phyloP scores from a whole-genome alignment of 2,329 filamentous ascomycete species.

The Coniella vitis region DNA sequence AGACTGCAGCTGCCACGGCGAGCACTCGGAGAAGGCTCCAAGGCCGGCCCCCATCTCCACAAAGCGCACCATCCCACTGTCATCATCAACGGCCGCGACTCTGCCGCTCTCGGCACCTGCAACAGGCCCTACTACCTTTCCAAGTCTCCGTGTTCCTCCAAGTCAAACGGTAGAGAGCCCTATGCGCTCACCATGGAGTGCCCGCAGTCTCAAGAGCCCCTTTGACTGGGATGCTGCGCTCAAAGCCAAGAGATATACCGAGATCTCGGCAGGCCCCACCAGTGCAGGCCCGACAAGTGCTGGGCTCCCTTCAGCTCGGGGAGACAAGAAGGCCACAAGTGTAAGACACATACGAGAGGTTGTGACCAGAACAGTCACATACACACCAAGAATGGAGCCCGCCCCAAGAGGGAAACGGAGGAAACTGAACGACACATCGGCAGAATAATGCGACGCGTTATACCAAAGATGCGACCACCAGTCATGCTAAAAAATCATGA shows the following conservation, averaged over 20 bases:
- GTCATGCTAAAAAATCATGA: too few relatives aligned
- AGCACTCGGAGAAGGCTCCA: constrained; percentile 43
- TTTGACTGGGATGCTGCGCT: constrained; percentile 73
- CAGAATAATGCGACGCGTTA: neutral
- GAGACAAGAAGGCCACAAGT: constrained; percentile 48
- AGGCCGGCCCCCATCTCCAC: constrained; percentile 23
- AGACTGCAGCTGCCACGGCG: constrained; percentile 51
- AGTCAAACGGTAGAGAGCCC: constrained; percentile 67
- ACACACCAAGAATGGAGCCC: constrained; percentile 78
- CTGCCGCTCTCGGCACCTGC: constrained; percentile 54
- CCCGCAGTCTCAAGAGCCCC: constrained; percentile 57
- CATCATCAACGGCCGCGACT: constrained; percentile 23
- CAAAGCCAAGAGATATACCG: constrained; percentile 56
- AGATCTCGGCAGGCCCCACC: constrained; percentile 38
- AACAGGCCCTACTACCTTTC: constrained; percentile 52
- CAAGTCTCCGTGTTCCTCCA: constrained; percentile 68
- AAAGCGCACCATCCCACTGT: constrained; percentile 1
- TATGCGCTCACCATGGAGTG: constrained; percentile 68
- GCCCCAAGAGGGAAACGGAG: constrained; percentile 90
- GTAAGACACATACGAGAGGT: constrained; percentile 76
- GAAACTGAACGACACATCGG: constrained; percentile 41
- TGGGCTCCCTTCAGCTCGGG: constrained; percentile 28
- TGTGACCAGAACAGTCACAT: constrained; percentile 89
- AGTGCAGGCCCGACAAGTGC: constrained; percentile 6
- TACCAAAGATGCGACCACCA: too few relatives aligned